Evolutionary conservation across 1,284 basidiomycete species (phyloP), one percentile per base, ranked within the genome.

Genomic region (Cryptococcus neoformans): DNA sequence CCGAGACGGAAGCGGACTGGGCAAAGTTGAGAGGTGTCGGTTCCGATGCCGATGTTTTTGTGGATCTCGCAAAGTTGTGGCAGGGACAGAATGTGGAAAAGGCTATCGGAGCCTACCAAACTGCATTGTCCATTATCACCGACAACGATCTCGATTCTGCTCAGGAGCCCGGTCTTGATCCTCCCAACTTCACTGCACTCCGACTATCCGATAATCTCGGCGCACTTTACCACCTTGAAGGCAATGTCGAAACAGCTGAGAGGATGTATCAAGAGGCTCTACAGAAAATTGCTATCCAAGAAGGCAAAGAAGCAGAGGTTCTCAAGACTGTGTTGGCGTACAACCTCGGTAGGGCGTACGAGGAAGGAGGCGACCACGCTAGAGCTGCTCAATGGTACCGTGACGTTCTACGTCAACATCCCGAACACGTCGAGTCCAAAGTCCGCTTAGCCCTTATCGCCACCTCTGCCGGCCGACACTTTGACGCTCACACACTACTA

Each of bases 401-500:
- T 48, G 90, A 91, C 70, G 81, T 97, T 6, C 76, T 96, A 35
- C 79, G 84, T 14, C 83, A 88, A 55, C 92, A 97, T 80, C 90
- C 92, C 0, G 93, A 96, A 78, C 96, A 95, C 72, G 84, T 91
- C 47, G 93, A 96, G 73, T 93, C 92, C 62, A 97, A 96, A 80
- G 84, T 93, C 42, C 87, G 93, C 38, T 87, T 90, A 63, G 90
- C 92, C 0, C 83, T 88, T 10, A 86, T 96, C 81, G 81, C 88
- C 1, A 79, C 85, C 0, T 80, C 81, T 34, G 68, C 87, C 28
- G 87, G 87, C 50, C 84, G 85, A 12, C 81, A 85, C 64, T 85
- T 87, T 63, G 88, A 90, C 3, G 91, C 92, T 0, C 89, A 94
- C 72, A 87, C 87, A 1, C 81, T 92, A 6, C 78, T 97, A 53